Evolutionary conservation across 2,329 filamentous ascomycete species (phyloP).

Genomic region (Fusarium denticulatum): DNA sequence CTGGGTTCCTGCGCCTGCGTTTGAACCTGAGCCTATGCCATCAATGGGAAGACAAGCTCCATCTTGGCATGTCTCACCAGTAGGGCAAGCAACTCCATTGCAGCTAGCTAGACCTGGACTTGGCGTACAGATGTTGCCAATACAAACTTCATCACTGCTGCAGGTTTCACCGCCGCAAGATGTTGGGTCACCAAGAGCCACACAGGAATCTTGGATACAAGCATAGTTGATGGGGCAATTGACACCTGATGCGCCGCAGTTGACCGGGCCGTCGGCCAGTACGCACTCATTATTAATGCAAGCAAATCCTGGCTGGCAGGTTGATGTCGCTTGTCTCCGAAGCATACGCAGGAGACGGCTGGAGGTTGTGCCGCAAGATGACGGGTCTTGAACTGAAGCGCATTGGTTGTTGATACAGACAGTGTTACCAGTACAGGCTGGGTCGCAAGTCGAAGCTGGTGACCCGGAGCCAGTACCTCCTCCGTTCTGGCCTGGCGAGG

Average conservation of each 20-base stretch:
- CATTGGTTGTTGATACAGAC: constrained; percentile 20
- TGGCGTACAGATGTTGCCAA: constrained; percentile 24
- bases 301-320: constrained; percentile 5
- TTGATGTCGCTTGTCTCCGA: constrained; percentile 6
- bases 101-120: neutral
- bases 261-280: neutral
- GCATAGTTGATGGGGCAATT: constrained; percentile 20
- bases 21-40: neutral
- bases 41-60: neutral
- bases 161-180: constrained; percentile 15
- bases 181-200: constrained; percentile 6
- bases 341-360: constrained; percentile 4
- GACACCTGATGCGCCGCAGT: constrained; percentile 7
- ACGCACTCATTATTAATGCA: constrained; percentile 26
- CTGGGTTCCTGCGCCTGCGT: neutral
- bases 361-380: neutral
- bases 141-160: constrained; percentile 11
- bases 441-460: neutral
- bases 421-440: neutral
- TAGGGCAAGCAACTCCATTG: neutral
- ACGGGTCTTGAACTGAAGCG: constrained; percentile 1
- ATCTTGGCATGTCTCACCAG: constrained; percentile 17
- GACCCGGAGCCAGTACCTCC: neutral
- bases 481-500: neutral
- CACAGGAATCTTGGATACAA: constrained; percentile 25